A percentile compares a stretch with the other conserved stretches of the same genome.
Conservation (phyloP, 1,284 basidiomycete genomes). For the Sanghuangporus baumii region DNA sequence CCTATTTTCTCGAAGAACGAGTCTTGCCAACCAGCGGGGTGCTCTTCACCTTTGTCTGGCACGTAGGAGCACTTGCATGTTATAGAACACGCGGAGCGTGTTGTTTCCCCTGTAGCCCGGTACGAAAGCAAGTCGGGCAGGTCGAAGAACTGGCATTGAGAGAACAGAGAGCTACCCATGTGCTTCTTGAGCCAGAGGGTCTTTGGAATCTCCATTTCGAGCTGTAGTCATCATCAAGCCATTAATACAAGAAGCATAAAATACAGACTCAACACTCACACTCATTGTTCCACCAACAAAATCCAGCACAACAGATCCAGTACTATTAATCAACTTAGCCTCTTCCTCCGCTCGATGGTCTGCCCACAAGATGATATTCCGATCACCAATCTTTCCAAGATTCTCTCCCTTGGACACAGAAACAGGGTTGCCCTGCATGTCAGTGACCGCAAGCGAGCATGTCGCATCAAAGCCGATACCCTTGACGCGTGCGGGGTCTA, state of each 20-base stretch:
- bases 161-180: slow-evolving; percentile 75
- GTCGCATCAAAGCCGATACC: slow-evolving; percentile 97
- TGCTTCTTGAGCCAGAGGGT: slow-evolving; percentile 93
- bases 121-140: slow-evolving; percentile 96
- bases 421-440: slow-evolving; percentile 70
- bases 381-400: slow-evolving; percentile 61
- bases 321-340: slow-evolving; percentile 85
- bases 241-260: not conserved
- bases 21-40: slow-evolving; percentile 74
- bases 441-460: slow-evolving; percentile 88
- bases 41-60: slow-evolving; percentile 48
- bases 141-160: slow-evolving; percentile 90
- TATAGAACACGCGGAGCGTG: slow-evolving; percentile 88
- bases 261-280: slow-evolving; percentile 40
- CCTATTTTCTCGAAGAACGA: slow-evolving; percentile 86
- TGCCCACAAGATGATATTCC: slow-evolving; percentile 90
- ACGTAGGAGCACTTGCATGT: slow-evolving; percentile 98
- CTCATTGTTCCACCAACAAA: slow-evolving; percentile 98
- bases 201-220: slow-evolving; percentile 97
- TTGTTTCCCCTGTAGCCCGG: slow-evolving; percentile 71
- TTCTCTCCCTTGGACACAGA: slow-evolving; percentile 70
- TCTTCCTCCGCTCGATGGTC: slow-evolving; percentile 93
- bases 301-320: slow-evolving; percentile 81
- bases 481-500: slow-evolving; percentile 57
- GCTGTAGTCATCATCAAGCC: slow-evolving; percentile 36